Base-by-base conservation (phyloP, 768 basidiomycete genomes). In the Scleroderma citrinum region DNA sequence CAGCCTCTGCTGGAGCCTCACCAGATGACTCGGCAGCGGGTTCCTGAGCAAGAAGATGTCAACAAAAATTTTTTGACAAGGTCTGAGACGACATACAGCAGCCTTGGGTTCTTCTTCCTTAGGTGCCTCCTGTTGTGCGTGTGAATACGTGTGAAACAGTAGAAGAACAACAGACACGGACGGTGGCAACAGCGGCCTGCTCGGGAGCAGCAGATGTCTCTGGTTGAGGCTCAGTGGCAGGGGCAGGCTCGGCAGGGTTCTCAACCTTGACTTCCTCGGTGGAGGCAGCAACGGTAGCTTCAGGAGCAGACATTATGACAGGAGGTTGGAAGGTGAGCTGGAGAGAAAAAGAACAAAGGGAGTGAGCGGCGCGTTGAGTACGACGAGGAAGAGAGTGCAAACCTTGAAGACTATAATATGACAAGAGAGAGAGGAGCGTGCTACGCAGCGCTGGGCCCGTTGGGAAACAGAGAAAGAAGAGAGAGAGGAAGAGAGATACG, bases 251-350 rank as follows among this genome's bases (percentile, higher is more conserved):
- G 37, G 54, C 53, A 16, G 63, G 49, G 43, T 71, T 60, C 64
- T 80, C 80, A 55, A 69, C 68, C 69, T 77, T 77, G 51, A 71
- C 68, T 65, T 81, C 83, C 69, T 82, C 81, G 49, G 71, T 68
- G 66, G 73, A 62, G 44, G 60, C 69, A 59, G 63, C 74, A 62
- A 71, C 71, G 64, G 73, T 61, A 63, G 71, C 68, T 69, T 83
- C 85, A 61, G 83, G 67, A 69, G 85, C 78, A 76, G 89, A 90
- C 87, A 92, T 91, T 88, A 89, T 81, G 71, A 72, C 70, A 73
- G 65, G 70, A 72, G 70, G 66, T 71, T 66, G 70, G 73, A 75
- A 72, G 67, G 58, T 75, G 77, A 77, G 79, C 79, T 82, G 65
- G 35, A 50, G 53, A 23, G 38, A 49, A 51, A 51, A 55, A n/a